A percentile compares a stretch with the other conserved stretches of the same genome.
These are phyloP conservation scores for Pholiota conissans DNA, from an alignment of 768 basidiomycete species.

Conservation along the genomic window DNA sequence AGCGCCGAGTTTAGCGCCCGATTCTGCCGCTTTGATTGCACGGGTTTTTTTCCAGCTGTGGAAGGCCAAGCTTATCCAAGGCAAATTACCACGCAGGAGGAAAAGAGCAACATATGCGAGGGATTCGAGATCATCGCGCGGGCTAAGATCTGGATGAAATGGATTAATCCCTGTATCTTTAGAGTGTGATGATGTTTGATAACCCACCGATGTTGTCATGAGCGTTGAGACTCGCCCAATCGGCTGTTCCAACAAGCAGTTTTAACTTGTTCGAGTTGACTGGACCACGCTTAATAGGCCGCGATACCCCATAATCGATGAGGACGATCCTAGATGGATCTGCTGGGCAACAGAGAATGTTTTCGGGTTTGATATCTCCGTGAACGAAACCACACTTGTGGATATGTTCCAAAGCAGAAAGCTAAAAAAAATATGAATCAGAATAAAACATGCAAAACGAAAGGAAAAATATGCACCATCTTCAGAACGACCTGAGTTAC, in stretches of 20 bases:
- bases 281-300: constrained; percentile 14
- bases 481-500: constrained; percentile 23
- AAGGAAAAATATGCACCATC: constrained; percentile 12
- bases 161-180: no score
- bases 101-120: constrained; percentile 56
- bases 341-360: constrained; percentile 27
- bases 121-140: constrained; percentile 58
- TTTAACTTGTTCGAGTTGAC: constrained; percentile 7
- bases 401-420: constrained; percentile 29
- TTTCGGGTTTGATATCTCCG: constrained; percentile 36
- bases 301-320: constrained; percentile 33
- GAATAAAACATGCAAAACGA: no score
- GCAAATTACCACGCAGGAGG: constrained; percentile 45
- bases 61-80: constrained; percentile 27
- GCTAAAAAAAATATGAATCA: constrained; percentile 11
- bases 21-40: constrained; percentile 12
- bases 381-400: constrained; percentile 31
- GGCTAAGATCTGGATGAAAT: constrained; percentile 20
- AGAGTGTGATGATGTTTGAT: no score
- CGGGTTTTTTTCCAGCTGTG: constrained; percentile 13
- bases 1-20: constrained; percentile 3
- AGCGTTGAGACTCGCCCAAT: constrained; percentile 33
- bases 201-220: constrained; percentile 29
- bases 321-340: constrained; percentile 26
- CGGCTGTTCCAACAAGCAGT: constrained; percentile 26